Evolutionary conservation across 2,329 filamentous ascomycete species (phyloP), one percentile per base, ranked within the genome.

Genomic region (Fusarium dlaminii): DNA sequence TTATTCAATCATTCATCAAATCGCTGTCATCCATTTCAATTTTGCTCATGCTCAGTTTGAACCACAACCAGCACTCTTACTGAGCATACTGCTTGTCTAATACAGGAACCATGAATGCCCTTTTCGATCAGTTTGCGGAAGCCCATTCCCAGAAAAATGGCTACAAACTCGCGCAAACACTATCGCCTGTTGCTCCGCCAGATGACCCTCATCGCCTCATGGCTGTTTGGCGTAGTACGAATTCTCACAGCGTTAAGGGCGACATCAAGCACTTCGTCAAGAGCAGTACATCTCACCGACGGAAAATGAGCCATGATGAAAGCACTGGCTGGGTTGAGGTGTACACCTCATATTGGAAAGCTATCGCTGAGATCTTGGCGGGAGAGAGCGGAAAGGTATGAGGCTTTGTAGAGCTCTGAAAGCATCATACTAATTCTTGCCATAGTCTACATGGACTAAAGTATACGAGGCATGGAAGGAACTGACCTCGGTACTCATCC

Each of bases 401-500:
- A 45, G 37, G 30, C 22, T 15, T 29, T 13, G 24, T 27, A 12
- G 29, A 32, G 17, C 13, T 34, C 12, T 22, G 24, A 48, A 51
- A 58, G 42, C 13, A 36, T 18, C 18, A 46, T n/a, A 42, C 72
- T 79, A 60, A 81, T 60, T 8, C 24, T 36, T n/a, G 15, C 6
- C 9, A 12, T 57, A 84, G 82, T 84, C 90, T n/a, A 90, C 93
- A 66, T 97, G 94, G 91, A 88, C 88, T n/a, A 92, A 89, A 63
- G 93, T 95, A 1, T 99, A 98, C 79, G 92, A 95, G 70, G 86
- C 91, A 17, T 98, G 96, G 95, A 97, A 94, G 80, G 94, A 97
- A 45, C 80, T 98, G 70, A 90, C 93, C 51, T 93, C 92, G 72
- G 86, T 87, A 54, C 86, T 98, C 43, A 91, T 95, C 66, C 90